These are phyloP conservation scores for Fraxinus pennsylvanica DNA, from an alignment of 257 asterid genomes.

Conservation along the genomic window DNA sequence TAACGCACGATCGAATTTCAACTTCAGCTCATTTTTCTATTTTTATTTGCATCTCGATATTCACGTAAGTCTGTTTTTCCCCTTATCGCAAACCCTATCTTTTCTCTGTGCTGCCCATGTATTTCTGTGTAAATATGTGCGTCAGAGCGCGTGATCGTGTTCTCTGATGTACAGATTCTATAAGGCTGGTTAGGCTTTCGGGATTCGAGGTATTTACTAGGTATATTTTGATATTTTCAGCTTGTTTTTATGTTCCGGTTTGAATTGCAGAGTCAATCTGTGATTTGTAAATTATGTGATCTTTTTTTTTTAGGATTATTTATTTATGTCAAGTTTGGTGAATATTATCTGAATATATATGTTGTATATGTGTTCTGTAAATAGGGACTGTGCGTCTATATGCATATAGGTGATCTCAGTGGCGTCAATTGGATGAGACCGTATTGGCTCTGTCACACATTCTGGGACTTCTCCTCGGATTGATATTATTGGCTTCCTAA, in stretches of 20 bases:
- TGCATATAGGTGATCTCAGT: background rate
- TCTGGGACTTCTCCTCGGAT: background rate
- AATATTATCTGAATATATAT: no score
- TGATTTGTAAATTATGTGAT: background rate
- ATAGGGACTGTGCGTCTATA: background rate
- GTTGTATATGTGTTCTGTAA: background rate
- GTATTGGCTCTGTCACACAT: background rate
- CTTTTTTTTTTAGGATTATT: slow-evolving; percentile 7
- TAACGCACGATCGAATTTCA: slow-evolving; percentile 27
- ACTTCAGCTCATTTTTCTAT: slow-evolving; percentile 32
- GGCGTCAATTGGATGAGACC: background rate
- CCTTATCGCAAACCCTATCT: slow-evolving; percentile 25
- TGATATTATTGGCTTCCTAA: background rate
- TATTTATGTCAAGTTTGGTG: background rate
- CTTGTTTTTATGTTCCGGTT: background rate
- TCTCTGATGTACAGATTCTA: background rate
- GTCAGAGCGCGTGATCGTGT: background rate
- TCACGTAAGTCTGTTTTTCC: slow-evolving; percentile 33
- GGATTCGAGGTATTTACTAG: slow-evolving; percentile 18
- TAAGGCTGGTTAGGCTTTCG: slow-evolving; percentile 23
- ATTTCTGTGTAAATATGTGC: background rate
- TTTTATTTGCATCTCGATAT: slow-evolving; percentile 17
- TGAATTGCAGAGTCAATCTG: slow-evolving; percentile 16
- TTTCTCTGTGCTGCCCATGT: background rate
- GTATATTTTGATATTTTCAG: slow-evolving; percentile 1